Evolutionary conservation across 2,329 filamentous ascomycete species (phyloP).

Genomic region (Incumbomyces delicatus): DNA sequence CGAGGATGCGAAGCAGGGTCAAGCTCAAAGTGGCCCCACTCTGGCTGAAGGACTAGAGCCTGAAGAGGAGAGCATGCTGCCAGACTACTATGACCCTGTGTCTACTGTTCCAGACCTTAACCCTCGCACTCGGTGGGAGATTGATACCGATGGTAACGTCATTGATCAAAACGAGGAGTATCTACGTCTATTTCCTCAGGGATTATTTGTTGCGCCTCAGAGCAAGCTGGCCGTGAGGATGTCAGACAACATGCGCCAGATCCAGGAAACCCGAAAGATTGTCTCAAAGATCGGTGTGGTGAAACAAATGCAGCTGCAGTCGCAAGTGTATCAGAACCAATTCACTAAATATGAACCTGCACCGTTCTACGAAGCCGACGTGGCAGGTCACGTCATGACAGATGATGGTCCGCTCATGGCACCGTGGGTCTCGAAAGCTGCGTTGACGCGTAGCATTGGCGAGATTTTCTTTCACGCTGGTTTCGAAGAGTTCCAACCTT

Average conservation of each 20-base stretch:
- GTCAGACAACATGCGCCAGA: slow-evolving; percentile 82
- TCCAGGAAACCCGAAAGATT: slow-evolving; percentile 93
- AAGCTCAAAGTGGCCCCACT: slow-evolving; percentile 51
- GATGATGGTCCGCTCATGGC: slow-evolving; percentile 85
- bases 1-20: slow-evolving; percentile 34
- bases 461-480: slow-evolving; percentile 94
- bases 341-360: slow-evolving; percentile 93
- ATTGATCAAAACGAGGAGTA: slow-evolving; percentile 82
- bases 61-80: slow-evolving; percentile 72
- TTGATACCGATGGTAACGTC: slow-evolving; percentile 79
- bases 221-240: slow-evolving; percentile 69
- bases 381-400: slow-evolving; percentile 78
- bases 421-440: slow-evolving; percentile 68
- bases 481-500: slow-evolving; percentile 94
- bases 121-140: slow-evolving; percentile 70
- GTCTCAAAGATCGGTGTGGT: slow-evolving; percentile 95
- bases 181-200: slow-evolving; percentile 63
- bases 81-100: slow-evolving; percentile 88
- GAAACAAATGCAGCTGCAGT: slow-evolving; percentile 98
- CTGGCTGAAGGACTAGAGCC: slow-evolving; percentile 92
- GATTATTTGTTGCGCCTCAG: slow-evolving; percentile 64
- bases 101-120: slow-evolving; percentile 78
- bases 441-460: slow-evolving; percentile 79
- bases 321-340: slow-evolving; percentile 95
- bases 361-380: slow-evolving; percentile 77